Base-by-base conservation (phyloP, 164 flowering plant species). In the Malania oleifera region DNA sequence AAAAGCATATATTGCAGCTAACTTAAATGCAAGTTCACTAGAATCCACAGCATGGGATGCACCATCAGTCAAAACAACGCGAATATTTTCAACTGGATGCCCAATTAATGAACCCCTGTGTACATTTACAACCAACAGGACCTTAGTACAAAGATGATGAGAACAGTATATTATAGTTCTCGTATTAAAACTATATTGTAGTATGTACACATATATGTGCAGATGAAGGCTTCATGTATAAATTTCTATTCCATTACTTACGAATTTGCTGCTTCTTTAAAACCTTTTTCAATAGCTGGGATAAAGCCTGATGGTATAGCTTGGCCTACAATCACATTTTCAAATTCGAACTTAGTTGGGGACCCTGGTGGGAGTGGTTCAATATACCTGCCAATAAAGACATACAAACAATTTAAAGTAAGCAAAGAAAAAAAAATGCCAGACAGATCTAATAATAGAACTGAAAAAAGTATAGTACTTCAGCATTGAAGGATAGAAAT, bases 31-130 rank as follows among this genome's bases (percentile, higher is more conserved):
- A 73, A 95, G 96, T 67, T 95, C 98, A 79, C 99, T 95, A 56
- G 98, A 95, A 84, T 95, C 99, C 68, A 95, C 99, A 41, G 97
- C 84, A 82, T 95, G 99, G 47, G 99, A 64, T 59, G 95, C 89
- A 68, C 99, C 99, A 72, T 95, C 99, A 5, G 89, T 89, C 62
- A 95, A 76, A 60, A 73, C 86, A 61, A 91, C 48, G 40, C 91
- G 92, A 12, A 91, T 40, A 73, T 85, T 74, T 74, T 91, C 99
- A 55, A 95, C 96, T 26, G 99, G 99, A 73, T 87, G 89, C 55
- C 96, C 99, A 51, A 95, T 95, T 62, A 95, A 70, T 17, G 98
- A 84, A 57, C 99, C 99, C 68, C 99, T 95, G 77, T 48, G 75
- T 23, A 65, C 13, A 19, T 31, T 2, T 19, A 22, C 13, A 55